Evolutionary conservation across 306 rosid species (phyloP).

Genomic region (Parietaria judaica): DNA sequence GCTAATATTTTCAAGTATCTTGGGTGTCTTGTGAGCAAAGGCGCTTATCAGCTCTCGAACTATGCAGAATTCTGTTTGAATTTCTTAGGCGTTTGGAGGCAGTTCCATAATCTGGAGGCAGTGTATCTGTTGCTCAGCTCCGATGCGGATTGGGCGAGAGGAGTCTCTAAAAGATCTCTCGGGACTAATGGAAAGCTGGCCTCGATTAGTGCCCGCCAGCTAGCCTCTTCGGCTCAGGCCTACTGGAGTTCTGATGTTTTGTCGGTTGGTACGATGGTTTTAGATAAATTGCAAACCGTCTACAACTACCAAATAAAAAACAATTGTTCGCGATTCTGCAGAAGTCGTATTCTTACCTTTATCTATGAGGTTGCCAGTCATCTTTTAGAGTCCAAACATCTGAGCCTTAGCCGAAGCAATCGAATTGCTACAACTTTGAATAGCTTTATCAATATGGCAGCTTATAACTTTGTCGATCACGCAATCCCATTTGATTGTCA

Average conservation of each 20-base stretch:
- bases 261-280: conserved; percentile 41
- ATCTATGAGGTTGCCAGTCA: conserved; percentile 41
- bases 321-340: conserved; percentile 11
- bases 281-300: conserved; percentile 35
- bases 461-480: conserved; percentile 8
- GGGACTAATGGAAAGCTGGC: conserved; percentile 31
- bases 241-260: conserved; percentile 52
- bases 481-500: conserved; percentile 40
- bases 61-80: conserved; percentile 41
- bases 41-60: conserved; percentile 14
- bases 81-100: conserved; percentile 49
- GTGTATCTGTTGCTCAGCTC: conserved; percentile 37
- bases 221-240: conserved; percentile 32
- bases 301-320: conserved; percentile 13
- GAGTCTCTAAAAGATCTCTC: conserved; percentile 17
- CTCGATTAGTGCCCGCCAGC: conserved; percentile 23
- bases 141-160: conserved; percentile 51
- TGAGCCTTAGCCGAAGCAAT: conserved; percentile 2
- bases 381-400: conserved; percentile 30
- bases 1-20: conserved; percentile 28
- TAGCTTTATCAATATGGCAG: conserved; percentile 21
- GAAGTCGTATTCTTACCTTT: conserved; percentile 27
- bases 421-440: conserved; percentile 9
- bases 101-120: conserved; percentile 11
- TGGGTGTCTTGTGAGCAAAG: conserved; percentile 25